Evolutionary conservation across 1,284 basidiomycete genomes (phyloP).

Genomic region (Fistulinella cinereoalba): DNA sequence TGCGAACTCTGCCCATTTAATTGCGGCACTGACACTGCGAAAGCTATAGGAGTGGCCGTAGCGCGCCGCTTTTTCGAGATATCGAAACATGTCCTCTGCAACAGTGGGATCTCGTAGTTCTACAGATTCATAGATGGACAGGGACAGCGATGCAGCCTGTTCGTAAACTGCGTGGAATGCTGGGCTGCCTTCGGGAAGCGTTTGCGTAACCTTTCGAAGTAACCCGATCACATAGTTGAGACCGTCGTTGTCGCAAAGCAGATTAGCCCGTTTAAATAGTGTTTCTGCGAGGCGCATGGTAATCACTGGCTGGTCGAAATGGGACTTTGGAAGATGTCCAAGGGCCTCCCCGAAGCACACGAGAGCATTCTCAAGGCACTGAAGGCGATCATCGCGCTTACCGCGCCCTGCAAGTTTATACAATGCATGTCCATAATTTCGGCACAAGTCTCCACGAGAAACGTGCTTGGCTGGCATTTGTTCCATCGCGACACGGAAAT

Average conservation of each 20-base stretch:
- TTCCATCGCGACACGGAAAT: conserved; percentile 11
- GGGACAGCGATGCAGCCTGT: neutral
- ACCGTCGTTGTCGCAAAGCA: neutral
- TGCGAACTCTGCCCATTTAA: conserved; percentile 17
- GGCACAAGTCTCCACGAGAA: conserved; percentile 6
- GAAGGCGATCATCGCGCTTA: neutral
- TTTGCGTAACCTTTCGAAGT: neutral
- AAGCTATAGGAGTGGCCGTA: conserved; percentile 2
- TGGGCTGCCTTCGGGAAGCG: conserved; percentile 9
- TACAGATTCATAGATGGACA: neutral
- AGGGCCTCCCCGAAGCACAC: conserved; percentile 9
- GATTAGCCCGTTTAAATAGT: conserved; percentile 1
- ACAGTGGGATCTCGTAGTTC: neutral
- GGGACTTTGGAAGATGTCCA: conserved; percentile 7
- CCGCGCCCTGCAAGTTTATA: conserved; percentile 2
- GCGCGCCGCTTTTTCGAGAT: conserved; percentile 12
- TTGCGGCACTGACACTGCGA: conserved; percentile 3
- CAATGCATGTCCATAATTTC: conserved; percentile 13
- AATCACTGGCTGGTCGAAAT: conserved; percentile 7
- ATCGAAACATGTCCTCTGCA: conserved; percentile 17
- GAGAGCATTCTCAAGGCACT: conserved; percentile 15
- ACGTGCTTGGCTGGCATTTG: conserved; percentile 16
- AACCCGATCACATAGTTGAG: neutral
- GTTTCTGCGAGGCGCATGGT: conserved; percentile 5
- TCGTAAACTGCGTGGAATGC: neutral